phyloP scores from a whole-genome alignment of 2,329 filamentous ascomycete species.

The Cadophora sp. region DNA sequence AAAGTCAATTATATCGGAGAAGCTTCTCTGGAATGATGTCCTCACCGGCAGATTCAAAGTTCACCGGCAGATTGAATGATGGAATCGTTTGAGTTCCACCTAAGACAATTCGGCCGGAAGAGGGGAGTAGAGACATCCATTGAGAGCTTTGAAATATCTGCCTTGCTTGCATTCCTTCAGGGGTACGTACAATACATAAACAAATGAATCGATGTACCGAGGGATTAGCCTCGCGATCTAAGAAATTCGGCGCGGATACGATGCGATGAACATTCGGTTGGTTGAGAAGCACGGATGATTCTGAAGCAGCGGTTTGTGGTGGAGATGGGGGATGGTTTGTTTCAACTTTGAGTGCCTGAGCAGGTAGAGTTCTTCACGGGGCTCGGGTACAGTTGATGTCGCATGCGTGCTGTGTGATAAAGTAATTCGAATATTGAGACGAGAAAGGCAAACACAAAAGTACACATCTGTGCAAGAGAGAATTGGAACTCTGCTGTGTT shows the following conservation, averaged over 20 bases:
- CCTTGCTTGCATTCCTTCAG: not conserved
- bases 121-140: too few relatives aligned
- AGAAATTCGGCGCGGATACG: not conserved
- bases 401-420: not conserved
- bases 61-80: too few relatives aligned
- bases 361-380: not conserved
- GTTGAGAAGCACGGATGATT: slow-evolving; percentile 16
- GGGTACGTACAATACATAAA: not conserved
- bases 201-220: not conserved
- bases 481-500: not conserved
- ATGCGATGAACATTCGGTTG: slow-evolving; percentile 15
- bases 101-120: too few relatives aligned
- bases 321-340: not conserved
- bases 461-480: not conserved
- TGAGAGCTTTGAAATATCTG: not conserved
- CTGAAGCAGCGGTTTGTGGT: slow-evolving; percentile 16
- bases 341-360: not conserved
- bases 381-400: not conserved
- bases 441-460: not conserved
- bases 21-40: too few relatives aligned
- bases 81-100: too few relatives aligned
- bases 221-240: not conserved
- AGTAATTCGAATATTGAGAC: not conserved
- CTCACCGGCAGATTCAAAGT: too few relatives aligned
- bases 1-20: too few relatives aligned